These are phyloP conservation scores for Danielozyma ontarioensis DNA, from an alignment of 805 yeast genomes.

Conservation along the genomic window DNA sequence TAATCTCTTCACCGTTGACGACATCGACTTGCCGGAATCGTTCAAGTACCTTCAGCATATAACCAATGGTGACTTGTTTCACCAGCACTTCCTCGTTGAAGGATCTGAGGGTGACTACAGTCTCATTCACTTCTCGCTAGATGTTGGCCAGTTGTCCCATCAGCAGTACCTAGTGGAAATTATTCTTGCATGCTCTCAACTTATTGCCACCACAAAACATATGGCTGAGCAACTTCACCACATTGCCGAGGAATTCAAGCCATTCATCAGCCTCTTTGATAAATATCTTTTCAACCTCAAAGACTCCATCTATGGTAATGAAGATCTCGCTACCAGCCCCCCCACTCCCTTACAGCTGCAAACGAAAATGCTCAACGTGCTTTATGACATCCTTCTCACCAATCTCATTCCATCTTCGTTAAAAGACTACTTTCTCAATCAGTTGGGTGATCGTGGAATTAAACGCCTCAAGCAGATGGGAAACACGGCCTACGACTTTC, in stretches of 20 bases:
- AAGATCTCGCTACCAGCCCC: conserved; percentile 24
- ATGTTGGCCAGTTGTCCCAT: conserved; percentile 3
- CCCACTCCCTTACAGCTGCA: conserved; percentile 11
- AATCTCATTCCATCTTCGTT: conserved; percentile 48
- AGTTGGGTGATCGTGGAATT: conserved; percentile 62
- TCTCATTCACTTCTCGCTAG: conserved; percentile 11
- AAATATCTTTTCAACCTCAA: conserved; percentile 28
- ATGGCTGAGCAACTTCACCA: conserved; percentile 15
- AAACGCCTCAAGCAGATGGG: conserved; percentile 52
- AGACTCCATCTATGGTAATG: conserved; percentile 17
- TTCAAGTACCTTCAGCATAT: conserved; percentile 14
- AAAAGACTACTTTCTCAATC: conserved; percentile 58
- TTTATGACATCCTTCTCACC: conserved; percentile 47
- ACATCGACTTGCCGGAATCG: conserved; percentile 15
- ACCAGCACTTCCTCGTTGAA: conserved; percentile 21
- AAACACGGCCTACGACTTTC: conserved; percentile 43
- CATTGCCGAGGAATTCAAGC: conserved; percentile 16
- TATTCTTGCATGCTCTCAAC: conserved; percentile 19
- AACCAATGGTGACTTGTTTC: conserved; percentile 16
- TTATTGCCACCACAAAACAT: conserved; percentile 19
- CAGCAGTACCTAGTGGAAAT: conserved; percentile 14
- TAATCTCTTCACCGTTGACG: conserved; percentile 22
- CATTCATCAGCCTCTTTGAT: conserved; percentile 23
- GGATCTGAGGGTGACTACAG: conserved; percentile 5
- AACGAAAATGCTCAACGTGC: conserved; percentile 11